Evolutionary conservation across 1,139 yeast genomes (phyloP), one percentile per base, ranked within the genome.

Genomic region (Blastobotrys aristatus): DNA sequence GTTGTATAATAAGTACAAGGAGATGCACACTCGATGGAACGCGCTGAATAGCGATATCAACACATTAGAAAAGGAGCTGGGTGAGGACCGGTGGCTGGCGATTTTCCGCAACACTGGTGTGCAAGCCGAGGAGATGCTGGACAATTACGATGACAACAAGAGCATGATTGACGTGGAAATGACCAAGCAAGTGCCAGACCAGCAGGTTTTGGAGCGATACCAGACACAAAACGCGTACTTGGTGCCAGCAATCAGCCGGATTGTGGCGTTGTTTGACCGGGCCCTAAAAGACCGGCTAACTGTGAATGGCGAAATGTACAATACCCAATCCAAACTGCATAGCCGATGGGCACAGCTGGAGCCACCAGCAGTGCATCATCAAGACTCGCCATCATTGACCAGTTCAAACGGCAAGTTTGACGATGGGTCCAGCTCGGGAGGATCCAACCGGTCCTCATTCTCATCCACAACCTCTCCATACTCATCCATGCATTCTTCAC

Each of bases 61-160:
- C 8, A 60, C 57, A 4, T 64, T 81, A 49, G 76, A 75, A 56
- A 55, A 55, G 7, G 79, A 75, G 40, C 57, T 75, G 16, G 71
- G 82, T 1, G 81, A 77, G 49, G 67, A 69, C 30, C 73, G 78
- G 55, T 82, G 88, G 89, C 66, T 71, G 8, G 47, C 47, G n/a
- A 53, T 60, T 36, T 53, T 61, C 39, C 52, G 59, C 20, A 50
- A 51, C 21, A 53, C 60, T 3, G 58, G 59, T 13, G 33, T 43
- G 10, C 58, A 58, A 39, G 63, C 59, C 11, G 46, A 43, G 29
- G 56, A 56, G 29, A 48, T 59, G 51, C 51, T 61, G 39, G 54
- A 56, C 33, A 47, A 43, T 13, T 40, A 53, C 31, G 53, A 56
- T 30, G 50, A 49, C 13, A 56, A 55, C 43, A 47, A 54, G 14